These are phyloP conservation scores for Anthracocystis setariae DNA, from an alignment of 1,284 basidiomycete species.

Conservation along the genomic window DNA sequence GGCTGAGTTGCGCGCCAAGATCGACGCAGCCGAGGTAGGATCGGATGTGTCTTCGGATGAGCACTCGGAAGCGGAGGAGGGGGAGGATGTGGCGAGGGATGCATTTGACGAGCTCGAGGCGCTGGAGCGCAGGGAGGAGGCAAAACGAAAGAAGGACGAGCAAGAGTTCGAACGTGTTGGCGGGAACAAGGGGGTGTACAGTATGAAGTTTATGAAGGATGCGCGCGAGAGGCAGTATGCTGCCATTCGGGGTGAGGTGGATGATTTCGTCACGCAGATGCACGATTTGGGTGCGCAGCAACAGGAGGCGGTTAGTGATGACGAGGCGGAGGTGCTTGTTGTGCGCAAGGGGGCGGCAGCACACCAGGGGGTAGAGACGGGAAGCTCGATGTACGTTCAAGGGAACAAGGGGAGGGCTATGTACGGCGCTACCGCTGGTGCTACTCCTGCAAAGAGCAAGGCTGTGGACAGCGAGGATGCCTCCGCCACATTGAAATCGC, in stretches of 20 bases:
- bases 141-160: constrained; percentile 33
- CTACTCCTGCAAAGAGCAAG: too few relatives aligned
- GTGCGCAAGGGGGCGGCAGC: constrained; percentile 2
- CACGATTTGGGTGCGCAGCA: constrained; percentile 28
- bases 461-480: too few relatives aligned
- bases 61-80: constrained; percentile 2
- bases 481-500: too few relatives aligned
- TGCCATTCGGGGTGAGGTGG: constrained; percentile 46
- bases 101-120: constrained; percentile 59
- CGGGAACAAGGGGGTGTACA: constrained; percentile 59
- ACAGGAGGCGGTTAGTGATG: constrained; percentile 13
- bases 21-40: constrained; percentile 53
- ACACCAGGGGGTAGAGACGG: neutral
- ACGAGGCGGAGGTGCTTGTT: constrained; percentile 15
- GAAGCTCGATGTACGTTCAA: constrained; percentile 25
- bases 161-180: constrained; percentile 41
- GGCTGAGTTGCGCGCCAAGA: constrained; percentile 48
- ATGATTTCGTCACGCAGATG: constrained; percentile 52
- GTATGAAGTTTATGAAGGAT: constrained; percentile 68
- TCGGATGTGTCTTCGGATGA: constrained; percentile 36
- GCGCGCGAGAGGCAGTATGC: constrained; percentile 57
- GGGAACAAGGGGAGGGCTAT: constrained; percentile 54
- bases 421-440: constrained; percentile 34
- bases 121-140: constrained; percentile 42
- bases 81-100: constrained; percentile 11